Evolutionary conservation across 345 rosid genomes (phyloP).

Genomic region (Eucalyptus polybractea): DNA sequence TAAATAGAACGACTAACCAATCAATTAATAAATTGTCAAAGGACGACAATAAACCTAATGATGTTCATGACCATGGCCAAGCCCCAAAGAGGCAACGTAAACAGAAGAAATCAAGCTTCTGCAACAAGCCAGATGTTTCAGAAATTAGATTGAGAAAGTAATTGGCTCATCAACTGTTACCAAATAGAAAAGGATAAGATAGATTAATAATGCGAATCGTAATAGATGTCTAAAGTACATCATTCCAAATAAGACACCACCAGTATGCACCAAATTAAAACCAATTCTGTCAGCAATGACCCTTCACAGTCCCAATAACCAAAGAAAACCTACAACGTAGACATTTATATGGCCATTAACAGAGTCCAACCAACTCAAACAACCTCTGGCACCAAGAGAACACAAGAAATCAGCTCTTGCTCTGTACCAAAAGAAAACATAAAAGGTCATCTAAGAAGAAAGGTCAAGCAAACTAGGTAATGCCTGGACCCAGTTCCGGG

Average conservation of each 20-base stretch:
- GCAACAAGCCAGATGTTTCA: not conserved
- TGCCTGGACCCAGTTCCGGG: not conserved
- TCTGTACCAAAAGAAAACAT: not conserved
- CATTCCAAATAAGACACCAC: not conserved
- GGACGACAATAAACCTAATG: not conserved
- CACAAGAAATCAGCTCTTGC: not conserved
- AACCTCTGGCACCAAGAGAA: not conserved
- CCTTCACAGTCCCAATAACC: not conserved
- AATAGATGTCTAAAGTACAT: not conserved
- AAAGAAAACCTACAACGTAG: not conserved
- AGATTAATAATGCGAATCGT: not conserved
- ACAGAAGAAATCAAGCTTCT: not conserved
- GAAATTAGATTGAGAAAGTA: not conserved
- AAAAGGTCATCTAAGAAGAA: not conserved
- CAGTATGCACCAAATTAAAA: not conserved
- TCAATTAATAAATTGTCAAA: not conserved
- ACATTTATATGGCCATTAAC: not conserved
- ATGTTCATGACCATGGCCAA: not conserved
- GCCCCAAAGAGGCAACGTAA: not conserved
- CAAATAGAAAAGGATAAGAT: not conserved
- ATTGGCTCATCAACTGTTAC: not conserved
- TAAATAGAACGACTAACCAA: not conserved
- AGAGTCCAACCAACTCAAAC: not conserved
- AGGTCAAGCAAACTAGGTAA: not conserved
- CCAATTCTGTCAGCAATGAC: not conserved